Percentiles rank a stretch among this genome's conserved stretches.
phyloP scores from a whole-genome alignment of 306 rosid genomes.

The Sicyos baderoa region DNA sequence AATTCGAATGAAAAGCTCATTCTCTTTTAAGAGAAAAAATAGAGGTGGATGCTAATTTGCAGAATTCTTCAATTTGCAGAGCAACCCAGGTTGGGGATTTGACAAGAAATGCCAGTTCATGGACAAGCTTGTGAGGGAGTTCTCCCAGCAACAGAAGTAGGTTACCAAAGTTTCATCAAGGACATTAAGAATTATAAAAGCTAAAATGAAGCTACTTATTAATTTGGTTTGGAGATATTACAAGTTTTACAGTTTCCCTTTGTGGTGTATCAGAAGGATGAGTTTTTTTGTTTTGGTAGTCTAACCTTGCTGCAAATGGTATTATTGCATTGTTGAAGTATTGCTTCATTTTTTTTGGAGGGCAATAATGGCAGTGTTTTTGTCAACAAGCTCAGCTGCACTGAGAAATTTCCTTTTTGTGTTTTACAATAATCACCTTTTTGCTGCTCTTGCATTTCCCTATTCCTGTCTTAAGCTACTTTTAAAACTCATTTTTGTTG shows the following conservation, averaged over 20 bases:
- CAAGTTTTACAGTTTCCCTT: not conserved
- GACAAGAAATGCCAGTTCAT: conserved; percentile 81
- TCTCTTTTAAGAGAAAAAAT: too few relatives aligned
- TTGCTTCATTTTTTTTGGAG: not conserved
- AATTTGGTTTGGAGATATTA: not conserved
- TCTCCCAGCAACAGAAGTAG: conserved; percentile 60
- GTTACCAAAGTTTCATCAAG: not conserved
- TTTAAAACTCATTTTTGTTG: not conserved
- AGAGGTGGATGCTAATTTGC: conserved; percentile 4
- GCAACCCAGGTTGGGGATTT: conserved; percentile 93
- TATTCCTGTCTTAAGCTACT: not conserved
- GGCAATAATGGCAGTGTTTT: conserved; percentile 12
- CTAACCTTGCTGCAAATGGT: not conserved
- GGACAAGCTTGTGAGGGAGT: conserved; percentile 63
- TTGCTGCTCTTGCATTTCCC: not conserved
- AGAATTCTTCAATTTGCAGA: conserved; percentile 37
- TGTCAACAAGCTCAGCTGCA: conserved; percentile 5
- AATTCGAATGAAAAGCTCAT: too few relatives aligned
- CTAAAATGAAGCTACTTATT: not conserved
- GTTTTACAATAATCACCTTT: not conserved
- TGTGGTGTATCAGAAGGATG: not conserved
- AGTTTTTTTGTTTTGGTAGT: not conserved
- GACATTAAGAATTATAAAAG: not conserved
- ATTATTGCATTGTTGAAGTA: not conserved
- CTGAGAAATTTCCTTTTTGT: not conserved